A percentile compares a stretch with the other conserved stretches of the same genome.
Conservation (phyloP, 768 basidiomycete species). For the Pholiota microspora region DNA sequence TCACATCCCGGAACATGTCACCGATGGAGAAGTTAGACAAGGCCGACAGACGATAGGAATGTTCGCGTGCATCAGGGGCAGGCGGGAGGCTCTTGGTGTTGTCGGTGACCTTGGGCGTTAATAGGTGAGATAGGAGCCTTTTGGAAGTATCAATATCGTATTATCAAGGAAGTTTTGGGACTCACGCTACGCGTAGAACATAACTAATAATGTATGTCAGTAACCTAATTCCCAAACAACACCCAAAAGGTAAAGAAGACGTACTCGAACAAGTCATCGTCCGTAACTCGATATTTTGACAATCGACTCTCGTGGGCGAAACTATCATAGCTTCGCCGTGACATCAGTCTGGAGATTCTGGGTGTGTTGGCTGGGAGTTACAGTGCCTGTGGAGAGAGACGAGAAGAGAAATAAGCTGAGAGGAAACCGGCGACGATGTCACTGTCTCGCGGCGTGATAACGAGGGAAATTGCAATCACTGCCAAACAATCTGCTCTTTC, state of each 20-base stretch:
- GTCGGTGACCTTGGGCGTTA: slow-evolving; percentile 55
- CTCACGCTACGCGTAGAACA: slow-evolving; percentile 83
- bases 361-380: not conserved
- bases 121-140: slow-evolving; percentile 73
- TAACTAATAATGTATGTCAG: slow-evolving; percentile 45
- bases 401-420: not conserved
- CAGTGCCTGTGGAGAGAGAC: not conserved
- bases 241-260: slow-evolving; percentile 22
- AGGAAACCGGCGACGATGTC: slow-evolving; percentile 7
- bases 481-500: slow-evolving; percentile 13
- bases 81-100: slow-evolving; percentile 25
- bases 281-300: slow-evolving; percentile 75
- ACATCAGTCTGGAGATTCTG: slow-evolving; percentile 39
- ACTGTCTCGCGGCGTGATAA: slow-evolving; percentile 7
- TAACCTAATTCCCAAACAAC: slow-evolving; percentile 1
- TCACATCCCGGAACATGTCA: slow-evolving; percentile 77
- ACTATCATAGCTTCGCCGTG: slow-evolving; percentile 75
- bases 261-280: slow-evolving; percentile 86
- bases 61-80: slow-evolving; percentile 55
- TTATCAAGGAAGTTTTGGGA: slow-evolving; percentile 19
- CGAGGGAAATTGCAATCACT: slow-evolving; percentile 15
- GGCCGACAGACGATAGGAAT: slow-evolving; percentile 67
- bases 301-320: slow-evolving; percentile 68
- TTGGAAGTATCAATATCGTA: slow-evolving; percentile 11
- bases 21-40: slow-evolving; percentile 67